Evolutionary conservation across 768 basidiomycete genomes (phyloP).

Genomic region (Pholiota conissans): DNA sequence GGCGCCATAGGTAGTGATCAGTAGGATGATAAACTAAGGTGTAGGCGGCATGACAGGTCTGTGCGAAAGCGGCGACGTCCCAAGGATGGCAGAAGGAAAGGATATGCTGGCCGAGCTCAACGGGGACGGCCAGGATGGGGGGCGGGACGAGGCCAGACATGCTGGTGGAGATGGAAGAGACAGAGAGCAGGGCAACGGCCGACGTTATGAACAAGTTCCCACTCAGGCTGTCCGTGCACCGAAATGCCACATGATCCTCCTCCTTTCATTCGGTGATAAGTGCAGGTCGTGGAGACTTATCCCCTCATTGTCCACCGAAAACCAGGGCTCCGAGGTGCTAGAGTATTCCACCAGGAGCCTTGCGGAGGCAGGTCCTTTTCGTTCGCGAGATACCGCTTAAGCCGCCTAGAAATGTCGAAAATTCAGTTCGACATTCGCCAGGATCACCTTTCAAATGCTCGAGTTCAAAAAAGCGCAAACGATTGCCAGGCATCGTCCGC

Average conservation of each 20-base stretch:
- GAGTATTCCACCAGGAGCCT: not conserved
- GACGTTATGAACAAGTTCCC: conserved; percentile 5
- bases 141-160: conserved; percentile 7
- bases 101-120: conserved; percentile 60
- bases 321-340: not conserved
- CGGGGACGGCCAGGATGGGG: conserved; percentile 41
- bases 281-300: not conserved
- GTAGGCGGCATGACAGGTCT: conserved; percentile 50
- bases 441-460: not conserved
- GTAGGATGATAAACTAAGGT: conserved; percentile 46
- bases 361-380: not conserved
- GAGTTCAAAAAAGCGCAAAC: not conserved
- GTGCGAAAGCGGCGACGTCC: conserved; percentile 60
- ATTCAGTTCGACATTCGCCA: not conserved
- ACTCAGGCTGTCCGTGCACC: conserved; percentile 5
- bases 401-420: not conserved
- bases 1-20: conserved; percentile 69
- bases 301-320: not conserved
- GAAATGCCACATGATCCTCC: conserved; percentile 7
- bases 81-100: conserved; percentile 55
- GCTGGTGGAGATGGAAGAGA: conserved; percentile 5
- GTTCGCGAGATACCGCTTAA: not conserved
- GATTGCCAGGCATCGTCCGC: not conserved
- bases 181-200: not conserved
- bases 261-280: not conserved